Evolutionary conservation across 2,329 filamentous ascomycete genomes (phyloP), one percentile per base, ranked within the genome.

Genomic region (Aspergillus eucalypticola): DNA sequence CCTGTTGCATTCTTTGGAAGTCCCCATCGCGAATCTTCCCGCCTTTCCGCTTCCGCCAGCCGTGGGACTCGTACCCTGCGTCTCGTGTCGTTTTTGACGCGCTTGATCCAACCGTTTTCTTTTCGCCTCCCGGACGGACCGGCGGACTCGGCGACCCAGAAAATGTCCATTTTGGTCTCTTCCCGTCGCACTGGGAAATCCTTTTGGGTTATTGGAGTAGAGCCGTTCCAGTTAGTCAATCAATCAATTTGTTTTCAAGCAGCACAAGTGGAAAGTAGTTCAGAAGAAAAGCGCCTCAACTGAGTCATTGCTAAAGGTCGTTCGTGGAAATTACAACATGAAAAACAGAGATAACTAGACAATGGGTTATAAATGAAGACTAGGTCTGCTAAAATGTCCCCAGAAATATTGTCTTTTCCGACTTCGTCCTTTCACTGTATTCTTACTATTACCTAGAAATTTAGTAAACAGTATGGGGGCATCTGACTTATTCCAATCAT

Each of bases 91-190:
- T 60, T 65, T 42, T 65, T 67, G 61, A 61, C 60, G 58, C 59
- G 58, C 58, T 66, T 64, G 61, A 63, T 60, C 63, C 65, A 64
- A 63, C 60, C 59, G 60, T 64, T 66, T 65, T 61, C 49, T 56
- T 58, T 63, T 66, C 66, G 60, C 63, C 61, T 67, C 64, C 59
- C 67, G 66, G 62, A 63, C 66, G 63, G 67, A 67, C 63, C 66
- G 63, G 51, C 61, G 60, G 32, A 66, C 63, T 62, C 62, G 61
- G 62, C 56, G 55, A 63, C 63, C 66, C 65, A 68, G 54, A 61
- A 58, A 64, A 54, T 57, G 65, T 54, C 56, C 54, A 60, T 11
- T 19, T 17, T 42, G 39, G 39, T 8, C n/a, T n/a, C 39, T 42
- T 42, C 17, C 39, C 39, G n/a, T 17, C 15, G 39, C 39, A 19